A percentile compares a stretch with the other conserved stretches of the same genome.
phyloP scores from a whole-genome alignment of 257 asterid genomes.

The Penstemon davidsonii region DNA sequence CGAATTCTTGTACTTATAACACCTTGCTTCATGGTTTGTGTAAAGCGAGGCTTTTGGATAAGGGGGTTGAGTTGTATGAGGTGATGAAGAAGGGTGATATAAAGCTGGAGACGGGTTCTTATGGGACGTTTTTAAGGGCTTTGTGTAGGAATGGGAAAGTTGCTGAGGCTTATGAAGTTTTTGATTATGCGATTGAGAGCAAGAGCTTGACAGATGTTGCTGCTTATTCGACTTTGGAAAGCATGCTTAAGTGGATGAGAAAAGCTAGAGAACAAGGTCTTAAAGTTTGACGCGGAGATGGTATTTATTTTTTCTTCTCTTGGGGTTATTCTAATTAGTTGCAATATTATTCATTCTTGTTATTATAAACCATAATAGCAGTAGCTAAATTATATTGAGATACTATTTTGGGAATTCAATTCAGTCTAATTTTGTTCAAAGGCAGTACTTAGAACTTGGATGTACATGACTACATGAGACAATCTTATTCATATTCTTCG shows the following conservation, averaged over 20 bases:
- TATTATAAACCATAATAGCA: not conserved
- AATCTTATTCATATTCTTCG: not conserved
- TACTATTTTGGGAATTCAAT: slow-evolving; percentile 5
- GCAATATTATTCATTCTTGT: not conserved
- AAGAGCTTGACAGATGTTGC: slow-evolving; percentile 77
- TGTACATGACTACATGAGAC: not conserved
- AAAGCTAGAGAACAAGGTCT: slow-evolving; percentile 89
- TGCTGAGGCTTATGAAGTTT: slow-evolving; percentile 84
- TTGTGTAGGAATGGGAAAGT: slow-evolving; percentile 81
- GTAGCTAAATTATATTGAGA: not conserved
- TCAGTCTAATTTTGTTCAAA: not conserved
- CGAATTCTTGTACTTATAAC: slow-evolving; percentile 82
- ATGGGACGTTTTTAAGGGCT: slow-evolving; percentile 72
- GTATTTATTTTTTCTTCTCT: slow-evolving; percentile 24
- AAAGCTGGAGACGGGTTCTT: slow-evolving; percentile 74
- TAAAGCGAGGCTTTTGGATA: slow-evolving; percentile 68
- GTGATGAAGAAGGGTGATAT: slow-evolving; percentile 61
- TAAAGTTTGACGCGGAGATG: slow-evolving; percentile 37
- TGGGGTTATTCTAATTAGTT: slow-evolving; percentile 2
- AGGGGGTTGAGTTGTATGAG: slow-evolving; percentile 67
- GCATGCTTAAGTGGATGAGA: slow-evolving; percentile 76
- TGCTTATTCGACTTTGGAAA: slow-evolving; percentile 81
- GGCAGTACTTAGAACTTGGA: slow-evolving; percentile 6
- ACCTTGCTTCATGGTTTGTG: slow-evolving; percentile 88
- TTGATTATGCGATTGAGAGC: slow-evolving; percentile 86